Evolutionary conservation across 2,329 filamentous ascomycete species (phyloP).

Genomic region (Beauveria bassiana): DNA sequence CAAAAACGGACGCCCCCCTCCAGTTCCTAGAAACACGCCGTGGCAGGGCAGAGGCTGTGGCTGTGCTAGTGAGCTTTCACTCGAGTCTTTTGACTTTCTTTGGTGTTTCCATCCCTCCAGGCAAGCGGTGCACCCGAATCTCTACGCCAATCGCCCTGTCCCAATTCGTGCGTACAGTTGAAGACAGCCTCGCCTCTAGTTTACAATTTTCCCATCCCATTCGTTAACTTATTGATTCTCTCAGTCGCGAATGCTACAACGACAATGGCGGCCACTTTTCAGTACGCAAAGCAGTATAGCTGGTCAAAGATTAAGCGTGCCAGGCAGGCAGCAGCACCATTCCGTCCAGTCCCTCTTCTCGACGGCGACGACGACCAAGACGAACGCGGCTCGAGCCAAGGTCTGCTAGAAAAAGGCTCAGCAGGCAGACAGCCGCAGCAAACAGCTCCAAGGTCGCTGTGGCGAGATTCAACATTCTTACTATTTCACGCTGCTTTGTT

Average conservation of each 20-base stretch:
- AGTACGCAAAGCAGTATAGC: conserved; percentile 4
- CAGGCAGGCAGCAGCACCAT: neutral
- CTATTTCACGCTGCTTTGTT: neutral
- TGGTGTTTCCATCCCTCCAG: neutral
- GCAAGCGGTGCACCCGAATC: neutral
- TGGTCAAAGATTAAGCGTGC: conserved; percentile 5
- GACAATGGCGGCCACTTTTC: conserved; percentile 5
- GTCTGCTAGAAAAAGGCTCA: neutral
- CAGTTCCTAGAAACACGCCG: neutral
- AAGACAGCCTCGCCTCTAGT: neutral
- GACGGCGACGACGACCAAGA: neutral
- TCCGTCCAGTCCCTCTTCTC: neutral
- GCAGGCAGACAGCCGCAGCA: neutral
- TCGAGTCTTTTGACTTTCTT: neutral
- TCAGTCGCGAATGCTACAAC: neutral
- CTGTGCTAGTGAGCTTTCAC: neutral
- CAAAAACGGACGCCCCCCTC: neutral
- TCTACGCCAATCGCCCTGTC: neutral
- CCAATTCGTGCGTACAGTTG: neutral
- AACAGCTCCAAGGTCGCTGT: neutral
- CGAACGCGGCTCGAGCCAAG: neutral
- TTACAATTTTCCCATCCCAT: neutral
- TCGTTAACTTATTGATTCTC: neutral
- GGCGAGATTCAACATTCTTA: neutral
- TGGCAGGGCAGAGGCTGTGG: neutral